Conservation (phyloP, 441 rosid genomes). For the Populus tomentosa region DNA sequence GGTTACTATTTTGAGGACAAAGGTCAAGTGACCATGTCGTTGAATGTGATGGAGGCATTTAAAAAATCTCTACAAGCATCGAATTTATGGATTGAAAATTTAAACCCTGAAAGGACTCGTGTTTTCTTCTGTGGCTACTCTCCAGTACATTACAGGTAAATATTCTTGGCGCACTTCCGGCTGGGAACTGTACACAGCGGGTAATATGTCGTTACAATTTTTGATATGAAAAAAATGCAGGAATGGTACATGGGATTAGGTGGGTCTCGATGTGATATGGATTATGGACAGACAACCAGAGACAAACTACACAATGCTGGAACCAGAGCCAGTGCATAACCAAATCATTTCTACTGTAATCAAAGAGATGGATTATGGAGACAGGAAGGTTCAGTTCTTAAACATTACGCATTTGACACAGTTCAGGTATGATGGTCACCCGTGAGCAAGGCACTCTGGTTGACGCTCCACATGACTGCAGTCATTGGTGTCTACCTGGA, state of each 20-base stretch:
- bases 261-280: conserved; percentile 62
- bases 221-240: conserved; percentile 34
- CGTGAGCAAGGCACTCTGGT: conserved; percentile 50
- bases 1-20: conserved; percentile 68
- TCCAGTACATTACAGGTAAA: conserved; percentile 76
- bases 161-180: background rate
- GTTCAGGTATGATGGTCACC: conserved; percentile 65
- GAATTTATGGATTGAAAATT: conserved; percentile 57
- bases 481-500: conserved; percentile 89
- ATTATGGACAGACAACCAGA: conserved; percentile 53
- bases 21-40: conserved; percentile 53
- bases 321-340: conserved; percentile 51
- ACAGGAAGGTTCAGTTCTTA: conserved; percentile 49
- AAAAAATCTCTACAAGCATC: conserved; percentile 61
- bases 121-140: conserved; percentile 77
- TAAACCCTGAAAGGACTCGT: conserved; percentile 48
- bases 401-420: conserved; percentile 69
- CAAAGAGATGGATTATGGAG: conserved; percentile 35
- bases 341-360: conserved; percentile 43
- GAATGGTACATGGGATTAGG: conserved; percentile 66
- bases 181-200: background rate
- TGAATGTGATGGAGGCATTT: conserved; percentile 70
- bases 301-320: conserved; percentile 33
- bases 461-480: conserved; percentile 73
- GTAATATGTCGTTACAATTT: background rate